Evolutionary conservation across 805 yeast genomes (phyloP).

Genomic region (Maudiozyma saulgeensis): DNA sequence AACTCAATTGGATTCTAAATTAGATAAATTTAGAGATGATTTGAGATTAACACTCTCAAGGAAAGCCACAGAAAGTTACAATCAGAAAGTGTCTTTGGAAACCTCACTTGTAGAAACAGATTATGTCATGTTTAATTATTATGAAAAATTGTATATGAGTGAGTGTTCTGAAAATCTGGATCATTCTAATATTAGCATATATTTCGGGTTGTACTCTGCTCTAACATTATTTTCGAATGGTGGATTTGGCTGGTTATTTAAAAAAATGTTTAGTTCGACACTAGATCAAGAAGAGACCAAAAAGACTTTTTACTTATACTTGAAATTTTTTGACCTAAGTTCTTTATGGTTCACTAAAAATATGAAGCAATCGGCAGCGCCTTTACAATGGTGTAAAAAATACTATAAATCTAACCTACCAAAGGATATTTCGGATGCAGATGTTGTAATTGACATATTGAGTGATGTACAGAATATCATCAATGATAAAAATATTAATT

Average conservation of each 20-base stretch:
- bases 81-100: conserved; percentile 6
- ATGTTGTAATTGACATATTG: background rate
- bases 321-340: conserved; percentile 9
- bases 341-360: background rate
- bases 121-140: conserved; percentile 2
- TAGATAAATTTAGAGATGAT: conserved; percentile 6
- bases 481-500: background rate
- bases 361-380: background rate
- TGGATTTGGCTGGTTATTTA: conserved; percentile 10
- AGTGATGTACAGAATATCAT: background rate
- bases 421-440: background rate
- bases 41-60: conserved; percentile 3
- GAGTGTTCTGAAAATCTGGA: background rate
- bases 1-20: conserved; percentile 1
- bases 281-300: conserved; percentile 5
- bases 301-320: conserved; percentile 8
- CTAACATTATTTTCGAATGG: conserved; percentile 4
- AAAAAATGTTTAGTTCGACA: conserved; percentile 3
- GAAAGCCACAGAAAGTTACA: background rate
- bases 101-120: conserved; percentile 6
- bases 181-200: background rate
- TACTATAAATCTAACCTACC: background rate
- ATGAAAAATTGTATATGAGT: background rate
- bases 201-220: conserved; percentile 10
- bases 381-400: conserved; percentile 5